Evolutionary conservation across 1,139 yeast genomes (phyloP).

Genomic region (Pneumocystis murina): DNA sequence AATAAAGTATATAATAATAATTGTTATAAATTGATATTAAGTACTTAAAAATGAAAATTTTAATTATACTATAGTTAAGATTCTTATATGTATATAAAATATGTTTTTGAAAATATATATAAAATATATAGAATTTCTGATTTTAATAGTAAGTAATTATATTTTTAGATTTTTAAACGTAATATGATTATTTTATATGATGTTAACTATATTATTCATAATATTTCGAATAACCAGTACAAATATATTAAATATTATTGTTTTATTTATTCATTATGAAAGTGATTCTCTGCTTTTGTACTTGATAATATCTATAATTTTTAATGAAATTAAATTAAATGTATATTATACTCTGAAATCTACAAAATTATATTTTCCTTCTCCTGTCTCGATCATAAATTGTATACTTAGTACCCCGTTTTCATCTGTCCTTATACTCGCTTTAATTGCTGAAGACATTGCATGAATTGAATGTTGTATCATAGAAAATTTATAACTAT

Average conservation of each 20-base stretch:
- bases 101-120: not conserved
- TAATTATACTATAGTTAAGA: not conserved
- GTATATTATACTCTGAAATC: conserved; percentile 7
- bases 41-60: not conserved
- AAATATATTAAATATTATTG: not conserved
- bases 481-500: conserved; percentile 2
- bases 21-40: not conserved
- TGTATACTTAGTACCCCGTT: conserved; percentile 18
- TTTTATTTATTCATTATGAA: not conserved
- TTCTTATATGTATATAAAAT: not conserved
- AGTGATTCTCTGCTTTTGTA: not conserved
- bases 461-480: conserved; percentile 15
- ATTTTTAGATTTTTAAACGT: not conserved
- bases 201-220: not conserved
- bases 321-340: not conserved
- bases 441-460: conserved; percentile 15
- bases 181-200: not conserved
- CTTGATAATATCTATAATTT: not conserved
- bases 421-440: conserved; percentile 15
- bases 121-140: not conserved
- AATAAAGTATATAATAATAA: not conserved
- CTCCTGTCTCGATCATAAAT: conserved; percentile 16
- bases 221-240: not conserved
- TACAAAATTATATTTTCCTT: conserved; percentile 9
- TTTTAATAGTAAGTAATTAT: not conserved